phyloP scores from a whole-genome alignment of 164 flowering plant species.

The Nelumbo lutea region DNA sequence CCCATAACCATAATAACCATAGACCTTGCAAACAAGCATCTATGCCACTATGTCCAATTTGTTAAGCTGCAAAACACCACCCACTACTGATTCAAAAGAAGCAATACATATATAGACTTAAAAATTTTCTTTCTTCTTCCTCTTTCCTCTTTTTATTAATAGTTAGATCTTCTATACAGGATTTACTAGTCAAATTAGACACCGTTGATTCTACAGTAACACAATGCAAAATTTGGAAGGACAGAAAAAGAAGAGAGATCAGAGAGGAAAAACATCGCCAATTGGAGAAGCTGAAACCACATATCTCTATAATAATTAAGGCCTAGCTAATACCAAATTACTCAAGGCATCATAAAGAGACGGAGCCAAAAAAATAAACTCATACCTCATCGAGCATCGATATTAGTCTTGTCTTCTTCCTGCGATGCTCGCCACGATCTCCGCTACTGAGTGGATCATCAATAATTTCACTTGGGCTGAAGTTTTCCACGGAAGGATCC shows the following conservation, averaged over 20 bases:
- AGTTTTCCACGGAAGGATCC: slow-evolving; percentile 28
- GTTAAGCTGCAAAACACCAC: neutral
- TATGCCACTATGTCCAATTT: neutral
- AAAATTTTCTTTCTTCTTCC: neutral
- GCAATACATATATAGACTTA: neutral
- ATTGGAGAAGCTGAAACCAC: too few relatives aligned
- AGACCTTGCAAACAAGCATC: neutral
- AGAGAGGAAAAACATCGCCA: neutral
- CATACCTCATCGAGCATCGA: slow-evolving; percentile 78
- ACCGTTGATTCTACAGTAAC: neutral
- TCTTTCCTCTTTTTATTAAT: neutral
- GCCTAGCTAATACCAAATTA: neutral
- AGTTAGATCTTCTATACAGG: neutral
- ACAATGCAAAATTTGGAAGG: neutral
- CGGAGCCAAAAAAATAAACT: neutral
- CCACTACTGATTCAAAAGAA: neutral
- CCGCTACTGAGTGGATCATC: slow-evolving; percentile 19
- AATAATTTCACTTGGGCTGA: slow-evolving; percentile 11
- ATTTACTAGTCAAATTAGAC: neutral
- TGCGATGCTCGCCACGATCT: slow-evolving; percentile 27
- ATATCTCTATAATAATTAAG: too few relatives aligned
- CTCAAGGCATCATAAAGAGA: neutral
- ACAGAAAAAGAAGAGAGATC: neutral
- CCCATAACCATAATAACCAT: neutral
- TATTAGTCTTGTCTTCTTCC: slow-evolving; percentile 55